These are phyloP conservation scores for Cinnamomum chago DNA, from an alignment of 164 flowering plant species.

Conservation along the genomic window DNA sequence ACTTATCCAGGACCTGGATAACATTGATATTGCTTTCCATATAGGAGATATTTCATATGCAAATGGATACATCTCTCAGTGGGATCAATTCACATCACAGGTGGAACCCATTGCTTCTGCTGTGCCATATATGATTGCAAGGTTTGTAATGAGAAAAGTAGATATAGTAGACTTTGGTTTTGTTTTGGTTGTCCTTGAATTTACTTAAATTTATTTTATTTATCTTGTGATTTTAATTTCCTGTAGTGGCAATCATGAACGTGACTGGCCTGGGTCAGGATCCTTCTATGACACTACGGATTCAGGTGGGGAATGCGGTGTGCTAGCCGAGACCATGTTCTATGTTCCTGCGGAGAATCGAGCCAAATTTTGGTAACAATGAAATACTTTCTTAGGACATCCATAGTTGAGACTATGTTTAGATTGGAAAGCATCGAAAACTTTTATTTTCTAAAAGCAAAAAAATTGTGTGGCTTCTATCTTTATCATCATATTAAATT, in stretches of 20 bases:
- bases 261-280: conserved; percentile 45
- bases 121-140: conserved; percentile 43
- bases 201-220: no score
- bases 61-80: conserved; percentile 46
- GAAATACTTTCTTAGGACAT: background rate
- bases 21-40: conserved; percentile 38
- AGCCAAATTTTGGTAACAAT: conserved; percentile 36
- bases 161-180: no score
- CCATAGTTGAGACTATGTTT: no score
- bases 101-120: conserved; percentile 44
- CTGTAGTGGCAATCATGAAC: conserved; percentile 44
- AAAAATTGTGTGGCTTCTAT: no score
- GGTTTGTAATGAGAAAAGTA: conserved; percentile 17
- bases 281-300: conserved; percentile 34
- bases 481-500: no score
- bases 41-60: conserved; percentile 45
- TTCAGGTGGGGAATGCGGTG: conserved; percentile 53
- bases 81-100: conserved; percentile 49
- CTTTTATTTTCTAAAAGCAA: no score
- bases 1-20: conserved; percentile 31
- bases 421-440: no score
- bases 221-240: background rate
- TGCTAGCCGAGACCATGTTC: conserved; percentile 36
- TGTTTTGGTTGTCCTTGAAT: no score
- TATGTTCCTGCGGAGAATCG: conserved; percentile 45